Evolutionary conservation across 2,329 filamentous ascomycete genomes (phyloP).

Genomic region (Sporothrix dimorphospora): DNA sequence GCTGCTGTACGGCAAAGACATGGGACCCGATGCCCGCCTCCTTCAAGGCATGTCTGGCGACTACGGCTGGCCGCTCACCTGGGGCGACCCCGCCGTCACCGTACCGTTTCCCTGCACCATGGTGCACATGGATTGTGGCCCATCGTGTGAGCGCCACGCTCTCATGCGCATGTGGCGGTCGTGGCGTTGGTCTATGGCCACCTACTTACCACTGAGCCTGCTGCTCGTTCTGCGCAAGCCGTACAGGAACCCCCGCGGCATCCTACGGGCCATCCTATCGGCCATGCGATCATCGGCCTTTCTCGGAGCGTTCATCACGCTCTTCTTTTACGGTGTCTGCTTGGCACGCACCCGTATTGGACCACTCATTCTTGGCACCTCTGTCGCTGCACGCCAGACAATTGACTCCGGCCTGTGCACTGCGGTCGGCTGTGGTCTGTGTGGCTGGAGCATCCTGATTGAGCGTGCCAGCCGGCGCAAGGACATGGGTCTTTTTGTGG

Average conservation of each 20-base stretch:
- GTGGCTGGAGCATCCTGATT: slow-evolving; percentile 79
- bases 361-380: slow-evolving; percentile 65
- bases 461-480: slow-evolving; percentile 68
- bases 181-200: slow-evolving; percentile 74
- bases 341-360: slow-evolving; percentile 74
- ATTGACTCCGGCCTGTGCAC: slow-evolving; percentile 71
- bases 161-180: slow-evolving; percentile 67
- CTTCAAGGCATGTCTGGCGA: slow-evolving; percentile 74
- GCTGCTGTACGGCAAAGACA: slow-evolving; percentile 74
- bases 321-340: slow-evolving; percentile 87
- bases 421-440: slow-evolving; percentile 70
- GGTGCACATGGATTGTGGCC: slow-evolving; percentile 77
- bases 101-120: slow-evolving; percentile 80
- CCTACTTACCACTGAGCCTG: slow-evolving; percentile 76
- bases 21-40: slow-evolving; percentile 64
- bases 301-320: slow-evolving; percentile 72
- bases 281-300: slow-evolving; percentile 71
- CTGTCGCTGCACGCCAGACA: slow-evolving; percentile 50
- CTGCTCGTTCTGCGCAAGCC: slow-evolving; percentile 57
- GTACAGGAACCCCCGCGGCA: slow-evolving; percentile 48
- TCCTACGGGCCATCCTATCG: slow-evolving; percentile 38
- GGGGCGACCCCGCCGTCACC: slow-evolving; percentile 71
- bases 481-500: slow-evolving; percentile 80
- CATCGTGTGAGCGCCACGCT: slow-evolving; percentile 75
- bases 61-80: slow-evolving; percentile 67